These are phyloP conservation scores for Candida koratica DNA, from an alignment of 805 yeast species.

Conservation along the genomic window DNA sequence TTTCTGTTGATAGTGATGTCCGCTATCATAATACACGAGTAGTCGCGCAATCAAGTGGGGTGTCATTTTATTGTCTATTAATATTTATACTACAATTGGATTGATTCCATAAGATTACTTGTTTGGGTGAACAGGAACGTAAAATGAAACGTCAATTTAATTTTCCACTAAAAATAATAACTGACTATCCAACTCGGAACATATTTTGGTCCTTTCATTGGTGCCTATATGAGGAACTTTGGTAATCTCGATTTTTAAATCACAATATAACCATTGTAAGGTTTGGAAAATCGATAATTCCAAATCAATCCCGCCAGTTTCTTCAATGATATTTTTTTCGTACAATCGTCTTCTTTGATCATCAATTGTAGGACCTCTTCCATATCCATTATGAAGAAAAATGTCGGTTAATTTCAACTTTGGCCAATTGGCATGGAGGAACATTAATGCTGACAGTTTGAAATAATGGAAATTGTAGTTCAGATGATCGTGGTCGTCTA, in stretches of 20 bases:
- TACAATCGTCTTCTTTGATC: constrained; percentile 27
- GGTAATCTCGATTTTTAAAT: constrained; percentile 17
- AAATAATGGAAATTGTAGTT: constrained; percentile 31
- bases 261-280: constrained; percentile 28
- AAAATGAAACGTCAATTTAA: too few species aligned
- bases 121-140: too few species aligned
- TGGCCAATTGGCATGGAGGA: constrained; percentile 40
- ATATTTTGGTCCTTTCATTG: constrained; percentile 22
- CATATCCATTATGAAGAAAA: constrained; percentile 22
- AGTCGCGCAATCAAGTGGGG: too few species aligned
- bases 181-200: constrained; percentile 24
- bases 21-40: constrained; percentile 10
- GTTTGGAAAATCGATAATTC: constrained; percentile 27
- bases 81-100: too few species aligned
- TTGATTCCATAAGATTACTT: too few species aligned
- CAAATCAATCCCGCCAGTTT: constrained; percentile 24
- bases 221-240: constrained; percentile 21
- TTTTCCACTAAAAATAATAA: constrained; percentile 19
- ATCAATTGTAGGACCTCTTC: constrained; percentile 23
- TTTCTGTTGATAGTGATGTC: constrained; percentile 12
- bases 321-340: constrained; percentile 21
- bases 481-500: constrained; percentile 18
- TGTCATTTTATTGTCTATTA: too few species aligned
- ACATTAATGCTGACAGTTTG: constrained; percentile 24
- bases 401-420: constrained; percentile 24